Evolutionary conservation across 257 asterid species (phyloP).

Genomic region (Craterostigma plantagineum): DNA sequence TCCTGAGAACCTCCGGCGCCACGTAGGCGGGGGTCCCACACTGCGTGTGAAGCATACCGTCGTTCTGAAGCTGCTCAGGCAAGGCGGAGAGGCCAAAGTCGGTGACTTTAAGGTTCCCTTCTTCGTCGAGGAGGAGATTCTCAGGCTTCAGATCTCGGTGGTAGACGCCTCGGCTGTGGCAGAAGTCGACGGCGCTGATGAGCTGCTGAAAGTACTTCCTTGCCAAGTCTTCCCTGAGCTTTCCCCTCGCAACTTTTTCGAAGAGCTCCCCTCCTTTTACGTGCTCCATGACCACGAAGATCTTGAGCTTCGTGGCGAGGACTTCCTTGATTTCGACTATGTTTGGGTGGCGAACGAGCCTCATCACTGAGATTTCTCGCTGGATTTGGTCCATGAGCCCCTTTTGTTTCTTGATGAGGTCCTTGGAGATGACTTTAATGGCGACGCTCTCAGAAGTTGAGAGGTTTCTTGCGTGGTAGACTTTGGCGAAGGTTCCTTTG

Average conservation of each 20-base stretch:
- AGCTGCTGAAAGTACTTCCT: constrained; percentile 68
- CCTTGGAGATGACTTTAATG: constrained; percentile 54
- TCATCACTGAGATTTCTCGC: constrained; percentile 64
- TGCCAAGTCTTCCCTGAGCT: constrained; percentile 32
- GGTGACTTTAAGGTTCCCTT: constrained; percentile 46
- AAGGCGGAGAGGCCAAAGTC: constrained; percentile 73
- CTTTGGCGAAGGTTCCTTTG: constrained; percentile 74
- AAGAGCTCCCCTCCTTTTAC: constrained; percentile 73
- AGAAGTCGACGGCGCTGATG: constrained; percentile 56
- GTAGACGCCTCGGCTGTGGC: constrained; percentile 77
- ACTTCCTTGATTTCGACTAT: constrained; percentile 67
- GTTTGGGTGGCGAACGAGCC: constrained; percentile 62
- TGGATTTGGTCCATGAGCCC: constrained; percentile 48
- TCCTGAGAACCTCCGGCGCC: constrained; percentile 60
- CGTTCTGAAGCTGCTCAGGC: constrained; percentile 45
- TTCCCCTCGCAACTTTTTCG: constrained; percentile 34
- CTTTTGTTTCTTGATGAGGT: constrained; percentile 27
- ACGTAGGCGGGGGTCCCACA: constrained; percentile 86
- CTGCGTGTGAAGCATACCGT: constrained; percentile 63
- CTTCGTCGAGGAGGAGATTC: constrained; percentile 55
- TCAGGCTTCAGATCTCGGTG: constrained; percentile 76
- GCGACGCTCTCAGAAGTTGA: constrained; percentile 50
- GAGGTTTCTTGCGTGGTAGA: constrained; percentile 41
- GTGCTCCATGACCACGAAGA: constrained; percentile 64
- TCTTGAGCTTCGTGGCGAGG: constrained; percentile 59